phyloP scores from a whole-genome alignment of 2,329 filamentous ascomycete genomes.

The Lecanosticta acicola region DNA sequence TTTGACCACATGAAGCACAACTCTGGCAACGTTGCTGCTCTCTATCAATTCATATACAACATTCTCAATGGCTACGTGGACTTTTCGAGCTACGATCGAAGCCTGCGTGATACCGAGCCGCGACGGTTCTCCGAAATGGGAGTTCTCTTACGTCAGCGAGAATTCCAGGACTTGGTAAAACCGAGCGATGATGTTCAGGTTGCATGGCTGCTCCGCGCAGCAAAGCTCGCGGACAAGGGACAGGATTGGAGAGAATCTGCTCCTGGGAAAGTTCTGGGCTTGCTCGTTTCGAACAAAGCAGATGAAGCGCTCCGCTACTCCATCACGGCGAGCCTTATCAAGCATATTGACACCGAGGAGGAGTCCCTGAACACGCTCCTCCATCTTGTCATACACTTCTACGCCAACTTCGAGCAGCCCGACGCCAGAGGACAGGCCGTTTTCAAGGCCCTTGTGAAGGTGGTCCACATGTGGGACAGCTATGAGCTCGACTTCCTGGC shows the following conservation, averaged over 20 bases:
- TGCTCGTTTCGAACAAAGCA: conserved; percentile 6
- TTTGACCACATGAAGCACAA: conserved; percentile 5
- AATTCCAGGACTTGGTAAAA: conserved; percentile 1
- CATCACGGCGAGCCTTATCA: conserved; percentile 7
- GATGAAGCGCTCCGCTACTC: not conserved
- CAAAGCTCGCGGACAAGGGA: not conserved
- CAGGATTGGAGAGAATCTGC: conserved; percentile 12
- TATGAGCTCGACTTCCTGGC: conserved; percentile 16
- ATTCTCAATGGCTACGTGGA: conserved; percentile 9
- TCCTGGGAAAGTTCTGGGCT: conserved; percentile 20
- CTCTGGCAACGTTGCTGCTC: conserved; percentile 8
- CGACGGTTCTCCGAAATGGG: conserved; percentile 1
- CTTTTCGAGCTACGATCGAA: conserved; percentile 1
- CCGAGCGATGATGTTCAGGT: not conserved
- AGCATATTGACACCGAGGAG: conserved; percentile 19
- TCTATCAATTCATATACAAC: conserved; percentile 15
- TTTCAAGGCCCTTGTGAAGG: conserved; percentile 7
- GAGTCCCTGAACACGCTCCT: conserved; percentile 16
- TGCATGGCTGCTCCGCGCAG: not conserved
- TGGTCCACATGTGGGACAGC: conserved; percentile 13
- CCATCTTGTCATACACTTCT: conserved; percentile 18
- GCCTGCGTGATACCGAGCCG: not conserved
- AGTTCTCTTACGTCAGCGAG: conserved; percentile 4
- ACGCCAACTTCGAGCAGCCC: conserved; percentile 2
- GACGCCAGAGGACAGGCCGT: conserved; percentile 2